phyloP scores from a whole-genome alignment of 1,284 basidiomycete species.

The Exobasidium cylindrosporum region DNA sequence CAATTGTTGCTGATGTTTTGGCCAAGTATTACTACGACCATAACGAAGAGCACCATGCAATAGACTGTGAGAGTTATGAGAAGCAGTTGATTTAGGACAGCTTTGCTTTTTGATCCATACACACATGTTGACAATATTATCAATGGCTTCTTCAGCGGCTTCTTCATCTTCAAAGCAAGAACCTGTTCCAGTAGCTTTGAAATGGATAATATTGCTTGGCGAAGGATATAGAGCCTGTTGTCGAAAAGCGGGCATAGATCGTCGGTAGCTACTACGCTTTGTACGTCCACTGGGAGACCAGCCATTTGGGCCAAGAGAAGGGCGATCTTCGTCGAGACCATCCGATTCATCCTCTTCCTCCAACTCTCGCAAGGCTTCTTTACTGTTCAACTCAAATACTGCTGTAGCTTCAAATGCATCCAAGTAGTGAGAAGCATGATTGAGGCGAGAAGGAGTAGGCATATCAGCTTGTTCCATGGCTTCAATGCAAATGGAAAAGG shows the following conservation, averaged over 20 bases:
- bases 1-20: slow-evolving; percentile 6
- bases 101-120: slow-evolving; percentile 54
- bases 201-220: slow-evolving; percentile 45
- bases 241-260: slow-evolving; percentile 1
- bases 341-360: slow-evolving; percentile 62
- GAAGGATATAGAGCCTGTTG: slow-evolving; percentile 7
- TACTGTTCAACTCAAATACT: slow-evolving; percentile 61
- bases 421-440: slow-evolving; percentile 59
- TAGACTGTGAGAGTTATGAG: slow-evolving; percentile 18
- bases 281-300: slow-evolving; percentile 27
- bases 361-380: slow-evolving; percentile 63
- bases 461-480: slow-evolving; percentile 74
- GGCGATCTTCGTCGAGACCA: not conserved
- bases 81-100: not conserved
- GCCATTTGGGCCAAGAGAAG: slow-evolving; percentile 45
- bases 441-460: slow-evolving; percentile 64
- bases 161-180: slow-evolving; percentile 3
- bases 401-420: slow-evolving; percentile 64
- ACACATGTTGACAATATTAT: slow-evolving; percentile 46
- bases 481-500: slow-evolving; percentile 80
- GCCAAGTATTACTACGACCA: not conserved
- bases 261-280: not conserved
- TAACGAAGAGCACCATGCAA: slow-evolving; percentile 20
- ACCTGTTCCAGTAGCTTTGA: slow-evolving; percentile 13
- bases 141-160: slow-evolving; percentile 14